Conservation (phyloP, 331 rosid genomes). For the Stylosanthes scabra region DNA sequence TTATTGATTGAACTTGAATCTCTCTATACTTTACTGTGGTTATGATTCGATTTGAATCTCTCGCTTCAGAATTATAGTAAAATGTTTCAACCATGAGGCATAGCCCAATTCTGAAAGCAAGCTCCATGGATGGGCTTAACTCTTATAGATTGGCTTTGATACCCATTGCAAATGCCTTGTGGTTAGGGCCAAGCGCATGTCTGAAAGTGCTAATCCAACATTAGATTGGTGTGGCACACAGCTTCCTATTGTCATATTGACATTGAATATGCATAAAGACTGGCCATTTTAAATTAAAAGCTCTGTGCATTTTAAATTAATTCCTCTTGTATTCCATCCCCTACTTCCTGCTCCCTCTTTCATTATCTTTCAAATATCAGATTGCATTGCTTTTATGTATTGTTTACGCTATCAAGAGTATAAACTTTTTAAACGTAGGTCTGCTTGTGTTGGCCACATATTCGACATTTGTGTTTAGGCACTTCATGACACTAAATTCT, state of each 20-base stretch:
- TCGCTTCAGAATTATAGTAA: constrained; percentile 14
- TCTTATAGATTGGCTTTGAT: constrained; percentile 19
- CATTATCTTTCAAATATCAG: constrained; percentile 13
- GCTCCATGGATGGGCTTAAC: background rate
- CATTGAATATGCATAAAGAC: background rate
- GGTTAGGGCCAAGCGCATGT: constrained; percentile 8
- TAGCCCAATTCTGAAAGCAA: constrained; percentile 17
- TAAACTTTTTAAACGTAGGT: constrained; percentile 4
- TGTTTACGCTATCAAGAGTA: constrained; percentile 4
- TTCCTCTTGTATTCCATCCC: background rate
- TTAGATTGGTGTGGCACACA: constrained; percentile 23
- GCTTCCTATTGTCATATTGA: constrained; percentile 25
- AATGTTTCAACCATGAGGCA: constrained; percentile 14
- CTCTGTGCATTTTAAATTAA: background rate
- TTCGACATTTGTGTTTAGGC: constrained; percentile 3
- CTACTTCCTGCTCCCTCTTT: background rate
- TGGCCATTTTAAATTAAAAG: constrained; percentile 17
- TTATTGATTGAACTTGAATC: constrained; percentile 26
- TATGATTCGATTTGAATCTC: constrained; percentile 27
- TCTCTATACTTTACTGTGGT: constrained; percentile 6
- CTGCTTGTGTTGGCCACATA: background rate
- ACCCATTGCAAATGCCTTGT: constrained; percentile 18
- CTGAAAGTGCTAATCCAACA: constrained; percentile 9
- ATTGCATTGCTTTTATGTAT: constrained; percentile 8
- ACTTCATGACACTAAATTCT: constrained; percentile 10